Base-by-base conservation (phyloP, 768 basidiomycete genomes). In the Fistulinella prunicolor region DNA sequence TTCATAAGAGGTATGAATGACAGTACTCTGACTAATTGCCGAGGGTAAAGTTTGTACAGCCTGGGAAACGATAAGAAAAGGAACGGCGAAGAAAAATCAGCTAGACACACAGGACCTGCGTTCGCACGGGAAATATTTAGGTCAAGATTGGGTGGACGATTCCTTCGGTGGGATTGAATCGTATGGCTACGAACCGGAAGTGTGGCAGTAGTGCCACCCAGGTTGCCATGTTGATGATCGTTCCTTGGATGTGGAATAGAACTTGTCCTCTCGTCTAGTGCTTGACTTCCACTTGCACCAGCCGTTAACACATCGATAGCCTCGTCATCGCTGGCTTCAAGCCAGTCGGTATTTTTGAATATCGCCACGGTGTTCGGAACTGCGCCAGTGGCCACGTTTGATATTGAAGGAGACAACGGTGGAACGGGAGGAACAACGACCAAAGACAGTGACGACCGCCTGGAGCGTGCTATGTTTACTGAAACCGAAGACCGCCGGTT, bases 271-370 rank as follows among this genome's bases (percentile, higher is more conserved):
- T 93, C 89, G 58, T 93, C 89, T 42, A 92, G 63, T 13, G 84
- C 83, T 60, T 85, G 86, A 57, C 87, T 85, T 8, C 90, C 89
- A 50, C 86, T 88, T 13, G 87, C 75, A 10, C 82, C 89, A 16
- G 90, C 89, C 1, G 90, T 86, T 26, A 91, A 79, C 35, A 88
- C 70, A 57, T 89, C 82, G 45, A 93, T 89, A 13, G 89, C 90
- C 64, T 93, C 90, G 46, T 93, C 90, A 53, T 93, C 90, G 56
- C 89, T 91, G 6, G 79, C 68, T 62, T 89, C 82, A 46, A 79
- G 72, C 90, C 92, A 89, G 58, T 94, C 79, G 47, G 66, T 77
- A 47, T 62, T 71, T 60, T 84, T 84, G 8, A 66, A 78, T 14
- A 80, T 64, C 10, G 52, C 53, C 51, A 70, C 62, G 60, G 75